Evolutionary conservation across 768 basidiomycete species (phyloP).

Genomic region (Boletus rubropictus): DNA sequence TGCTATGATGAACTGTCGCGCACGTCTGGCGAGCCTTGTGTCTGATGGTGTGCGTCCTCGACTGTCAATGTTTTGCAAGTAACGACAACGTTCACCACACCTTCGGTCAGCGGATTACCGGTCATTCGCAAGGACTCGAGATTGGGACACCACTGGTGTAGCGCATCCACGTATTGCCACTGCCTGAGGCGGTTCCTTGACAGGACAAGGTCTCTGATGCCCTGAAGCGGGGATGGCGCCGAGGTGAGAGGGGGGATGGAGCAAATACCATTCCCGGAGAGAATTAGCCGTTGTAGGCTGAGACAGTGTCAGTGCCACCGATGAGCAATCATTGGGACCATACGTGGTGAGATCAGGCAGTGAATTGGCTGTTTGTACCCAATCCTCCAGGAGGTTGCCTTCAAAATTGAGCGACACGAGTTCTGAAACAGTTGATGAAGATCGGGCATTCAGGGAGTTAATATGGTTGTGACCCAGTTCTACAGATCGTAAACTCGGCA

Average conservation of each 20-base stretch:
- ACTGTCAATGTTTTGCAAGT: conserved; percentile 1
- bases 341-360: conserved; percentile 45
- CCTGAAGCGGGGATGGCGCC: conserved; percentile 23
- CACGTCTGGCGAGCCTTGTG: conserved; percentile 32
- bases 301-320: conserved; percentile 6
- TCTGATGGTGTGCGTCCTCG: conserved; percentile 25
- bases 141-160: conserved; percentile 63
- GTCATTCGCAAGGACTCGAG: conserved; percentile 55
- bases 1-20: conserved; percentile 61
- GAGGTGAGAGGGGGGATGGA: conserved; percentile 37
- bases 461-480: conserved; percentile 73
- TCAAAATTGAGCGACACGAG: conserved; percentile 64
- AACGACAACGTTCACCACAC: conserved; percentile 28
- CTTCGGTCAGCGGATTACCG: conserved; percentile 61
- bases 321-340: neutral
- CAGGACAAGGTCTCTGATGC: conserved; percentile 56
- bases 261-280: conserved; percentile 57
- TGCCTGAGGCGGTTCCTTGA: conserved; percentile 51
- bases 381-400: conserved; percentile 54
- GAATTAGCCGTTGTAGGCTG: conserved; percentile 57
- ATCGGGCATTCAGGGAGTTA: conserved; percentile 23
- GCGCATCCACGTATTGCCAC: conserved; percentile 62
- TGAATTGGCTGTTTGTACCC: conserved; percentile 45
- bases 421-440: conserved; percentile 16
- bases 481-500: conserved; percentile 50